Conservation (phyloP, 768 basidiomycete species). For the Russula ochroleuca region DNA sequence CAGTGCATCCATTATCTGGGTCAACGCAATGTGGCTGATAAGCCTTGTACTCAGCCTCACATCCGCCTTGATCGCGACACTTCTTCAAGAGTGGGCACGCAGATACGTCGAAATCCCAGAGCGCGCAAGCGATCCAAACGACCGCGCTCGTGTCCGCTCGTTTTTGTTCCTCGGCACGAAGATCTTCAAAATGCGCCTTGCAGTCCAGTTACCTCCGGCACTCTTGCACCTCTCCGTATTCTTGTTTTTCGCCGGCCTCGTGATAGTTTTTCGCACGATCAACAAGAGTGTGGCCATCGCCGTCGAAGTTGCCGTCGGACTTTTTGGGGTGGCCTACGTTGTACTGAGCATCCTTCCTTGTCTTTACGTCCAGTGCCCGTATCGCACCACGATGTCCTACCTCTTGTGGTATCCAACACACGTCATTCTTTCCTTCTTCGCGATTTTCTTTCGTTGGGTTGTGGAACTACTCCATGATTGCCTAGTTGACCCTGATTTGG, state of each 20-base stretch:
- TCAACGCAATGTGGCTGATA: neutral
- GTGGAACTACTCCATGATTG: neutral
- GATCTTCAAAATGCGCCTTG: neutral
- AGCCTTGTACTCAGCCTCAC: neutral
- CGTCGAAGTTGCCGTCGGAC: neutral
- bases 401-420: neutral
- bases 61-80: neutral
- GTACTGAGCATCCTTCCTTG: neutral
- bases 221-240: neutral
- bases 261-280: neutral
- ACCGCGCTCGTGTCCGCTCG: neutral
- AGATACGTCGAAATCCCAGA: neutral
- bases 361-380: neutral
- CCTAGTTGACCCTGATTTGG: constrained; percentile 28
- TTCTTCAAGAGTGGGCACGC: neutral
- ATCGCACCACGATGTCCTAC: neutral
- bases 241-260: neutral
- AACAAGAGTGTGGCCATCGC: neutral
- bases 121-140: neutral
- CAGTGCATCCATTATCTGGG: neutral
- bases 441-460: neutral
- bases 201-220: neutral
- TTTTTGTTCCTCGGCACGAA: neutral
- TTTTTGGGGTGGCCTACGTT: neutral
- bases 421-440: neutral